Percentiles rank a stretch among this genome's conserved stretches.
Conservation (phyloP, 345 rosid genomes). For the Eucalyptus dawsonii region DNA sequence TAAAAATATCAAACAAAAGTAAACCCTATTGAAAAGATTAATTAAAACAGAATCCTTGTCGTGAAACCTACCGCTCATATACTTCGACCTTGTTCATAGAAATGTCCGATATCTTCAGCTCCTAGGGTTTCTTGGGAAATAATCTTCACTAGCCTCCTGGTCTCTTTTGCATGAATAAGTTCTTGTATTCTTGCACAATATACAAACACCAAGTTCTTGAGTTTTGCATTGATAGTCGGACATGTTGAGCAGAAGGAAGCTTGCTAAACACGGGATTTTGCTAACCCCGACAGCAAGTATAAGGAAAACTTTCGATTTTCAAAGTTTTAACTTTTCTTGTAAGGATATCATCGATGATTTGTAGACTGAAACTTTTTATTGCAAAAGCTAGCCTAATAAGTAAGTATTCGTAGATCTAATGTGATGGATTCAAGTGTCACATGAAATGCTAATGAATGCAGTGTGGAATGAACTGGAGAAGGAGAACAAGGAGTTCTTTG, state of each 20-base stretch:
- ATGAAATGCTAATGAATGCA: neutral
- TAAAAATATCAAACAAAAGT: neutral
- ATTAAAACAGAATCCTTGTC: neutral
- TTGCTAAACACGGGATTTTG: neutral
- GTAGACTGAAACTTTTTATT: neutral
- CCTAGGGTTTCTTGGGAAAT: neutral
- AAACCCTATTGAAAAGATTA: neutral
- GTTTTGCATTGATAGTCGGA: neutral
- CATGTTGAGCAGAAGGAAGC: neutral
- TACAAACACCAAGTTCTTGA: neutral
- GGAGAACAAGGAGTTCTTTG: slow-evolving; percentile 89
- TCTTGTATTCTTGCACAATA: neutral
- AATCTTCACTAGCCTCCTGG: neutral
- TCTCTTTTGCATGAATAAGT: neutral
- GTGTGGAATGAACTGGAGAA: slow-evolving; percentile 92
- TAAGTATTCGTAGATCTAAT: neutral
- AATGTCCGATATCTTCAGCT: neutral
- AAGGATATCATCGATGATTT: neutral
- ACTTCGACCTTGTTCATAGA: neutral
- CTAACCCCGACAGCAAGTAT: neutral
- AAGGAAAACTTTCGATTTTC: neutral
- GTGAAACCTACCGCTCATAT: neutral
- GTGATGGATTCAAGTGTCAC: neutral
- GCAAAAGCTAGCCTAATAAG: neutral
- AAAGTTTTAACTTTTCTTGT: neutral